phyloP scores from a whole-genome alignment of 2,329 filamentous ascomycete species.

The Monosporascus sp. region DNA sequence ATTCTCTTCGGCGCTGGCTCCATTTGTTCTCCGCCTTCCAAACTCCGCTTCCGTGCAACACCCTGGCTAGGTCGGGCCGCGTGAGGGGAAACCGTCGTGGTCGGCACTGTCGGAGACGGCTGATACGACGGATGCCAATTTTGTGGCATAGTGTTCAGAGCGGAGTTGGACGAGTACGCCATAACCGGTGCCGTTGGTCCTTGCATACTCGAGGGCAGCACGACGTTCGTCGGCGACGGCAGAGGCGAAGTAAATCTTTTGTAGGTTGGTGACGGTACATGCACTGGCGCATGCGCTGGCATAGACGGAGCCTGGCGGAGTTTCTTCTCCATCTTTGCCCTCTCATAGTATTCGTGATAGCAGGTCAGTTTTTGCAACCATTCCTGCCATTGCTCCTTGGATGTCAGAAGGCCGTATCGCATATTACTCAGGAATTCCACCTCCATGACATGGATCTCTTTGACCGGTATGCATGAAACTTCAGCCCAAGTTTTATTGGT shows the following conservation, averaged over 20 bases:
- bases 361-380: conserved; percentile 82
- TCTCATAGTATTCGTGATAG: conserved; percentile 79
- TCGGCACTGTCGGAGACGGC: conserved; percentile 28
- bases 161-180: conserved; percentile 37
- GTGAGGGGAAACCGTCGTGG: conserved; percentile 43
- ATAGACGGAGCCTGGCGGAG: conserved; percentile 25
- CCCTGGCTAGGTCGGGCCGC: conserved; percentile 41
- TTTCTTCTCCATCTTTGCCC: conserved; percentile 44
- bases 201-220: conserved; percentile 26
- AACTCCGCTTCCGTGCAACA: conserved; percentile 44
- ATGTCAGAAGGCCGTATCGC: conserved; percentile 87
- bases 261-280: conserved; percentile 36
- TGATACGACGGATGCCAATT: conserved; percentile 35
- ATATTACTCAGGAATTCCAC: conserved; percentile 99
- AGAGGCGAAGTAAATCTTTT: conserved; percentile 40
- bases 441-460: conserved; percentile 98
- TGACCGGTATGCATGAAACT: conserved; percentile 87
- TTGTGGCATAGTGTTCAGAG: conserved; percentile 24
- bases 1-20: conserved; percentile 54
- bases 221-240: conserved; percentile 41
- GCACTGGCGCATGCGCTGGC: conserved; percentile 34
- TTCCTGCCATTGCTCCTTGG: conserved; percentile 76
- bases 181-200: conserved; percentile 31
- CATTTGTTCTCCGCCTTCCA: conserved; percentile 41
- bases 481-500: conserved; percentile 99